phyloP scores from a whole-genome alignment of 1,139 yeast species.

The Geotrichum bryndzae region DNA sequence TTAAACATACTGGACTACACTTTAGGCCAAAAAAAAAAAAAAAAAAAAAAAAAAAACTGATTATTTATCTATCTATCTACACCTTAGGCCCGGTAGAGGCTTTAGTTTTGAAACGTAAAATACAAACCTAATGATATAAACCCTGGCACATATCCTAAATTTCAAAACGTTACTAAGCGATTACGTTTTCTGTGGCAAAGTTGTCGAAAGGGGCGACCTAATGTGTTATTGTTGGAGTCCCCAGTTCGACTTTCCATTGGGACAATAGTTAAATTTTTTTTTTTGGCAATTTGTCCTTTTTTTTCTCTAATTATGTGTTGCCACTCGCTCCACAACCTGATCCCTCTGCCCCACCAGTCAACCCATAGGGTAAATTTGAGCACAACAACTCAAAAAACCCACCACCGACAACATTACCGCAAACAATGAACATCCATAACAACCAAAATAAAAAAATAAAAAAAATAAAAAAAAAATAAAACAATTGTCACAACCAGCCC shows the following conservation, averaged over 20 bases:
- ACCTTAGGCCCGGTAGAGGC: no score
- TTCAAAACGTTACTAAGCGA: not conserved
- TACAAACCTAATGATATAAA: no score
- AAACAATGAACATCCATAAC: not conserved
- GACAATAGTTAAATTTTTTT: not conserved
- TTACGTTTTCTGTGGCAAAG: not conserved
- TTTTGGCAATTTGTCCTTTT: not conserved
- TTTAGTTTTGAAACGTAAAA: no score
- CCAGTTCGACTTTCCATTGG: not conserved
- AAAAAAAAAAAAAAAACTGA: no score
- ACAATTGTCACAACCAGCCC: not conserved
- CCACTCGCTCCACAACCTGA: not conserved
- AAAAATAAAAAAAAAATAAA: not conserved
- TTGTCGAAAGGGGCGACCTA: not conserved
- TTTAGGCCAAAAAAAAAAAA: no score
- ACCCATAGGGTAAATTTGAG: not conserved
- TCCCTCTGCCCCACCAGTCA: not conserved
- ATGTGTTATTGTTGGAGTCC: not conserved
- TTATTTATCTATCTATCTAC: no score
- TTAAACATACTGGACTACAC: no score
- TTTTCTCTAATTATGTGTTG: not conserved
- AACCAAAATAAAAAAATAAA: not conserved
- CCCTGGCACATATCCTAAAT: no score
- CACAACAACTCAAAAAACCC: not conserved
- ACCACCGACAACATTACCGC: not conserved